Evolutionary conservation across 176 grass and related monocot species (phyloP), one percentile per base, ranked within the genome.

Genomic region (Musa itinerans): DNA sequence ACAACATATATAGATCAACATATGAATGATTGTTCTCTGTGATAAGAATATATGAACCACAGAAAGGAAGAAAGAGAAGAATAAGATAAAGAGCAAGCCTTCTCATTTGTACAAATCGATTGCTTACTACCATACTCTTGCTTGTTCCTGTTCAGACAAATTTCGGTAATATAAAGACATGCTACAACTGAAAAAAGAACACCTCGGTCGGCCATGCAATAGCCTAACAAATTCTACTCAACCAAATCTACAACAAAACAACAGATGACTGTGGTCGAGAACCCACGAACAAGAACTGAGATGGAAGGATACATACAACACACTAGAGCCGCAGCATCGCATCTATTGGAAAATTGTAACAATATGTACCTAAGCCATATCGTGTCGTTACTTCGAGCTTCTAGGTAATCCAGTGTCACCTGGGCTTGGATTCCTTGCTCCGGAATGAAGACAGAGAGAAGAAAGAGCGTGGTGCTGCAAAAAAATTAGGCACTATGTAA

Each of bases 401-500:
- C 63, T 25, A 10, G 19, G 10, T 50, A 64, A 55, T 80, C 77
- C 81, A 79, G 52, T 63, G 65, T 94, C 86, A 99, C 85, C 96
- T 94, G 53, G 89, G 90, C 79, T 84, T 99, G 74, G 89, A 86
- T 78, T 86, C 95, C 80, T 99, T 99, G 86, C 83, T 92, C 80
- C 96, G 78, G 73, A 99, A 99, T 22, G 90, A 84, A 50, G 96
- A 81, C 71, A 94, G 76, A 76, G 96, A 95, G 77, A 99, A 99
- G 83, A 99, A 95, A 54, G 95, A 99, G 24, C 96, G 96, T 20
- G 95, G 91, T 20, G 82, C 95, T 98, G 91, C 81, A 87, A 76
- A 86, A 43, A 43, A 65, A 74, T 11, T 54, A 71, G 19, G 76
- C 26, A 78, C 68, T 19, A 68, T 55, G 49, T 76, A 22, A 17